Evolutionary conservation across 345 rosid species (phyloP).

Genomic region (Brassica incana): DNA sequence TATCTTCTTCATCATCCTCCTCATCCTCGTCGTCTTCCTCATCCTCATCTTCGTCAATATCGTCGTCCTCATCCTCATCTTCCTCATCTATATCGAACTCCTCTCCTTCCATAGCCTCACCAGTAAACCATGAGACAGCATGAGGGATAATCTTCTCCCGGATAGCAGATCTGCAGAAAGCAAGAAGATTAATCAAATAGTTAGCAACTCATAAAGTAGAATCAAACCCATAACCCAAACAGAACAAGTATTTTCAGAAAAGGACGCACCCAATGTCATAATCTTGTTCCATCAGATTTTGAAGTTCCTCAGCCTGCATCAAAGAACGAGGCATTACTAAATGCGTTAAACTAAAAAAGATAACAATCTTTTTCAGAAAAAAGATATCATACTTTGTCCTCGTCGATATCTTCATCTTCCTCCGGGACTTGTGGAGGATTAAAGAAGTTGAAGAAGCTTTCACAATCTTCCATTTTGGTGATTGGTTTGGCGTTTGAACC

Average conservation of each 20-base stretch:
- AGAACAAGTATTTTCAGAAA: not conserved
- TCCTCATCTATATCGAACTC: slow-evolving; percentile 56
- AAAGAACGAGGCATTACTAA: slow-evolving; percentile 9
- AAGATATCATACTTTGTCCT: slow-evolving; percentile 55
- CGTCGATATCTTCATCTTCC: slow-evolving; percentile 85
- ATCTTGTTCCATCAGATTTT: slow-evolving; percentile 87
- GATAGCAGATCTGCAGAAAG: slow-evolving; percentile 64
- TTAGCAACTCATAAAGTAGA: slow-evolving; percentile 7
- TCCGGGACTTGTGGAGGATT: slow-evolving; percentile 88
- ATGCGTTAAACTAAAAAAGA: not conserved
- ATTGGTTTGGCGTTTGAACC: slow-evolving; percentile 74
- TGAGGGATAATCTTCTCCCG: slow-evolving; percentile 82
- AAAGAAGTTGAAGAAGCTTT: slow-evolving; percentile 90
- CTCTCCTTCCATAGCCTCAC: slow-evolving; percentile 74
- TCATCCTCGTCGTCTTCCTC: slow-evolving; percentile 44
- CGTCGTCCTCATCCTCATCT: slow-evolving; percentile 39
- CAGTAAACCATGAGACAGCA: slow-evolving; percentile 92
- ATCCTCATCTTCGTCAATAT: slow-evolving; percentile 39
- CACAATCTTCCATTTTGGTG: slow-evolving; percentile 76
- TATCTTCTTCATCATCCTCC: slow-evolving; percentile 53
- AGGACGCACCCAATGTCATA: slow-evolving; percentile 79
- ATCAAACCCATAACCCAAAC: not conserved
- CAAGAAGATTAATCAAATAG: not conserved
- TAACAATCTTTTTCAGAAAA: not conserved
- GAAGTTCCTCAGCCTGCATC: slow-evolving; percentile 86